A percentile compares a stretch with the other conserved stretches of the same genome.
phyloP scores from a whole-genome alignment of 1,139 yeast species.

The Maudiozyma humilis region DNA sequence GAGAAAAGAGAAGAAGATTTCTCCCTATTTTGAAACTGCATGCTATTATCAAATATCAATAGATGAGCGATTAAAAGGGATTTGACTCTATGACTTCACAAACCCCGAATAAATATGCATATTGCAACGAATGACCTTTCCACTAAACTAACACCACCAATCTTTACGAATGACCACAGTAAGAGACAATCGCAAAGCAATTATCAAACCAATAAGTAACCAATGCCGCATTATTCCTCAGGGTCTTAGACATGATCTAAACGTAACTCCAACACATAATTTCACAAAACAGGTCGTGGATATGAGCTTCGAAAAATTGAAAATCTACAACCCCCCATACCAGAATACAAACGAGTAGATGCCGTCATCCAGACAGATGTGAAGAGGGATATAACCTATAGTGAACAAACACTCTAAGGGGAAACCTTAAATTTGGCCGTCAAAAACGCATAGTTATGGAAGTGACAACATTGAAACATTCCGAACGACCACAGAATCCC shows the following conservation, averaged over 20 bases:
- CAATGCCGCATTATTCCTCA: no score
- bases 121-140: not conserved
- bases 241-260: not conserved
- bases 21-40: slow-evolving; percentile 35
- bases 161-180: not conserved
- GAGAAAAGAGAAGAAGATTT: slow-evolving; percentile 13
- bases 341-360: not conserved
- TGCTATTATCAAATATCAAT: slow-evolving; percentile 27
- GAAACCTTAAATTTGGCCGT: slow-evolving; percentile 13
- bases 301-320: not conserved
- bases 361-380: not conserved
- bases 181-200: not conserved
- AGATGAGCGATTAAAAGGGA: slow-evolving; percentile 36
- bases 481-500: slow-evolving; percentile 16
- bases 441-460: slow-evolving; percentile 24
- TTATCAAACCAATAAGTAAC: not conserved
- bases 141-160: not conserved
- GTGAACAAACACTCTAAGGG: slow-evolving; percentile 3
- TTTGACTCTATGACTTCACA: slow-evolving; percentile 25
- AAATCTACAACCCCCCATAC: not conserved
- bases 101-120: slow-evolving; percentile 9
- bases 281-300: not conserved
- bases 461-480: slow-evolving; percentile 20
- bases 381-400: not conserved
- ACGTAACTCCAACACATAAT: not conserved